Evolutionary conservation across 805 yeast species (phyloP).

Genomic region (Peterozyma xylosa): DNA sequence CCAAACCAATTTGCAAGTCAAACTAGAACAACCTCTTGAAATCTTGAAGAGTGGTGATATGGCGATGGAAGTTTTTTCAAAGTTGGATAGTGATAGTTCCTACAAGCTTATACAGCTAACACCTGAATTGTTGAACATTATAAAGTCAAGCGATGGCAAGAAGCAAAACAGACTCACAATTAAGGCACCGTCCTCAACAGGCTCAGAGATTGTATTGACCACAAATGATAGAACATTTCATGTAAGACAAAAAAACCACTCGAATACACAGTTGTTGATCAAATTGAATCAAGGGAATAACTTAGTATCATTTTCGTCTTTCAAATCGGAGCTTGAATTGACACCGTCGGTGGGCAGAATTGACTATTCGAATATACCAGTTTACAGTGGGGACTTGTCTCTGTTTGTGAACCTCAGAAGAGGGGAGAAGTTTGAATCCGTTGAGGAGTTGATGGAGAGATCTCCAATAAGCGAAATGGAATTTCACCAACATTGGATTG

Average conservation of each 20-base stretch:
- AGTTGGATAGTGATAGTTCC: slow-evolving; percentile 19
- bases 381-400: slow-evolving; percentile 24
- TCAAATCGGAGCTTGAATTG: slow-evolving; percentile 30
- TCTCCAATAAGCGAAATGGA: slow-evolving; percentile 51
- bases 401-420: slow-evolving; percentile 6
- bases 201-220: slow-evolving; percentile 50
- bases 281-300: slow-evolving; percentile 16
- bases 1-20: too few relatives aligned
- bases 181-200: slow-evolving; percentile 24
- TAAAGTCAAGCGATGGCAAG: slow-evolving; percentile 18
- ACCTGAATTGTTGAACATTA: slow-evolving; percentile 34
- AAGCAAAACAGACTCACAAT: slow-evolving; percentile 10
- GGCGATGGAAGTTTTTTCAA: slow-evolving; percentile 18
- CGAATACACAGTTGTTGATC: slow-evolving; percentile 68
- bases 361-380: slow-evolving; percentile 23
- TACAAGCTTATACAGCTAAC: slow-evolving; percentile 47
- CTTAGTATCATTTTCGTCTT: slow-evolving; percentile 25
- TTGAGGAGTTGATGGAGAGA: slow-evolving; percentile 27
- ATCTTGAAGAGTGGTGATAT: too few relatives aligned
- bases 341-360: slow-evolving; percentile 23
- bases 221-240: slow-evolving; percentile 52
- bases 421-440: slow-evolving; percentile 11
- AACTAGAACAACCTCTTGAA: too few relatives aligned
- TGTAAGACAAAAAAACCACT: slow-evolving; percentile 75
- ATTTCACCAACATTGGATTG: slow-evolving; percentile 45